Base-by-base conservation (phyloP, 2,329 filamentous ascomycete genomes). In the Claviceps digitariae region DNA sequence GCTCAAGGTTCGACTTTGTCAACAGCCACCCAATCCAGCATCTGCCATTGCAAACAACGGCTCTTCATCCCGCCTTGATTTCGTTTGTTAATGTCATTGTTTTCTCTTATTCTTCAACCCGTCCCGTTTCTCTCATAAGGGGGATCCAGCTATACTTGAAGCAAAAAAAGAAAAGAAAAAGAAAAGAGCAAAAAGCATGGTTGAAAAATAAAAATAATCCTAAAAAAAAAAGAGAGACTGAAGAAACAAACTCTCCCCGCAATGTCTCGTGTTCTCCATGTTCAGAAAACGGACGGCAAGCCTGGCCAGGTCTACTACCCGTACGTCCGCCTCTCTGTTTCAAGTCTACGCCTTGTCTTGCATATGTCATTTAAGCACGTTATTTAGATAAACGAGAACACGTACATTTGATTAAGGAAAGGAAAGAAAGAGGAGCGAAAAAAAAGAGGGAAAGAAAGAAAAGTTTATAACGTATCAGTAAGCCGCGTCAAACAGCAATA, bases 301-400 rank as follows among this genome's bases (percentile, higher is more conserved):
- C 90, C 90, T 9, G 90, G 90, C 54, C 74, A 90, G 68, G 90
- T 95, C 58, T 95, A 91, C 72, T 90, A 90, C 63, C 86, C 86
- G 80, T 83, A 65, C 66, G 76, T 57, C 5, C 17, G 23, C 27
- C 17, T 21, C 20, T 2, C 41, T 17, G 12, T 48, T 41, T n/a
- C 21, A 1, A n/a, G 6, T 13, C 15, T 43, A n/a, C 13, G 20
- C 13, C 9, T 43, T 12, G 21, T 3, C 2, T 17, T 25, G 13
- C 34, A 36, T n/a, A n/a, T 13, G 17, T 2, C 29, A 3, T 36
- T n/a, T 17, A 5, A 40, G 20, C 38, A 17, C 10, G n/a, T 9
- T 7, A 29, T 5, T 6, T 29, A 29, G 1, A 29, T 29, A 10
- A 34, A 13, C n/a, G n/a, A n/a, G n/a, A n/a, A n/a, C n/a, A n/a